phyloP scores from a whole-genome alignment of 176 grass and related monocot genomes.

The Carex scoparia region DNA sequence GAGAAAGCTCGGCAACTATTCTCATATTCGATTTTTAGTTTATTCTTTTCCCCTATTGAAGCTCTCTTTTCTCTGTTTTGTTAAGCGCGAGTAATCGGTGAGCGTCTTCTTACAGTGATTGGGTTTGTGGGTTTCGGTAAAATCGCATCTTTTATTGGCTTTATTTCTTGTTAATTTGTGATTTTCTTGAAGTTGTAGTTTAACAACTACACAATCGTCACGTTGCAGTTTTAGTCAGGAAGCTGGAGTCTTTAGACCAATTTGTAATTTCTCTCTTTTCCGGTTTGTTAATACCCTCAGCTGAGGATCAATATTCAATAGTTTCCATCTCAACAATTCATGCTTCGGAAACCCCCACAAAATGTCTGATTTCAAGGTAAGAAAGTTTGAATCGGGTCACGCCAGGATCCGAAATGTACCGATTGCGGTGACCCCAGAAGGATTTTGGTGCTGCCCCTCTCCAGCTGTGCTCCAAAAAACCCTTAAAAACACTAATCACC shows the following conservation, averaged over 20 bases:
- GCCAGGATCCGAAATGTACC: constrained; percentile 54
- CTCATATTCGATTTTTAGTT: not conserved
- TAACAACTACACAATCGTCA: not conserved
- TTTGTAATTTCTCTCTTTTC: constrained; percentile 6
- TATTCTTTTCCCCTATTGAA: not conserved
- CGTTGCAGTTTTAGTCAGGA: not conserved
- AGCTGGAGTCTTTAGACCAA: not conserved
- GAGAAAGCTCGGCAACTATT: constrained; percentile 3
- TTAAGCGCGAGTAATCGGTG: not conserved
- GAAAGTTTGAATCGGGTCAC: constrained; percentile 23
- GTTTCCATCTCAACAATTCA: not conserved
- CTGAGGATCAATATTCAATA: not conserved
- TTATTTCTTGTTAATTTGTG: not conserved
- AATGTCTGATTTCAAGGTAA: constrained; percentile 41
- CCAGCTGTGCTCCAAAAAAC: constrained; percentile 79
- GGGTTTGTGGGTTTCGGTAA: not conserved
- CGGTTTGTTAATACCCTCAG: not conserved
- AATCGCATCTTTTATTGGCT: not conserved
- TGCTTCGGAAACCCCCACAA: not conserved
- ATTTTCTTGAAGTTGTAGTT: not conserved
- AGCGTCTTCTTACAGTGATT: not conserved
- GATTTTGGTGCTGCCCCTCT: constrained; percentile 93
- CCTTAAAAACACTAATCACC: constrained; percentile 64
- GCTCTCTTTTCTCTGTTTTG: not conserved
- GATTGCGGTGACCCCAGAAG: constrained; percentile 84